Percentiles rank a stretch among this genome's conserved stretches.
Evolutionary conservation across 345 rosid species (phyloP).

Genomic region (Tarenaya hassleriana): DNA sequence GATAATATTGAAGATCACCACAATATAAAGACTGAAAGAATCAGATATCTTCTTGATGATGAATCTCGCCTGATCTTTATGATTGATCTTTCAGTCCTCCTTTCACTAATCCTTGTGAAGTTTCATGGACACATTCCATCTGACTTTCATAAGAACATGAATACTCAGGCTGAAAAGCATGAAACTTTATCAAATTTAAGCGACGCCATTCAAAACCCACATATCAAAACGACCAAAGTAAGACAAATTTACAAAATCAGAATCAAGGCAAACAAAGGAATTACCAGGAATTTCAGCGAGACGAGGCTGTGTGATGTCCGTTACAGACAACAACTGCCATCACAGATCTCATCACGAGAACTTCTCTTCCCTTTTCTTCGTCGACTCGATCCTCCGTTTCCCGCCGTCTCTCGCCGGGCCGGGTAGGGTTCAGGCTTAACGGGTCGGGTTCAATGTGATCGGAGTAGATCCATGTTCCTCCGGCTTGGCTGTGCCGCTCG

Average conservation of each 20-base stretch:
- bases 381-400: conserved; percentile 57
- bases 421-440: conserved; percentile 40
- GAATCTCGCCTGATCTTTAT: too few species aligned
- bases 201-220: background rate
- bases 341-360: conserved; percentile 38
- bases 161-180: too few species aligned
- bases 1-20: too few species aligned
- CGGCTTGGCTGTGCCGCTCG: conserved; percentile 42
- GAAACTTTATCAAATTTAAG: too few species aligned
- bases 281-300: conserved; percentile 59
- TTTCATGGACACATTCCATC: too few species aligned
- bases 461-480: conserved; percentile 69
- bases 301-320: conserved; percentile 75
- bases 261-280: background rate
- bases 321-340: conserved; percentile 71
- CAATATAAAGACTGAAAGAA: too few species aligned
- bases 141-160: too few species aligned
- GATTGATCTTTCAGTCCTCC: too few species aligned
- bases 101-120: too few species aligned
- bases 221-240: background rate
- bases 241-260: too few species aligned
- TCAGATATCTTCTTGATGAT: too few species aligned
- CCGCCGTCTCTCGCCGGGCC: conserved; percentile 32
- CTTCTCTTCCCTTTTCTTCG: conserved; percentile 16
- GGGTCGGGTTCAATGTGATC: conserved; percentile 49